A percentile compares a stretch with the other conserved stretches of the same genome.
phyloP scores from a whole-genome alignment of 139 green algal species.

The Chlorella sorokiniana region DNA sequence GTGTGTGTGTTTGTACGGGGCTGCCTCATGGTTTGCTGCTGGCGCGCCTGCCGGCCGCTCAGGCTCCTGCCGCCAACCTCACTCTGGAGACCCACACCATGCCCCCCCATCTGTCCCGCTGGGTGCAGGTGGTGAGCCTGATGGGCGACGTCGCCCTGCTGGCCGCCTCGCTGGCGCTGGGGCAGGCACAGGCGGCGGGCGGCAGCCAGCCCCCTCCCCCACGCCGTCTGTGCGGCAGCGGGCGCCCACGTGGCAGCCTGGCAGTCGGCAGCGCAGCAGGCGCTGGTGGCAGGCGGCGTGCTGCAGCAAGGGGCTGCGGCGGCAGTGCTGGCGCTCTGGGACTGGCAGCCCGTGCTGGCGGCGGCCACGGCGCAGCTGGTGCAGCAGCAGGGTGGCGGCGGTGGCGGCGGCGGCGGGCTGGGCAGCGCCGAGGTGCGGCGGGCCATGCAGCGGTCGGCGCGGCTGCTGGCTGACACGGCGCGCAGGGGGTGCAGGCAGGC shows the following conservation, averaged over 20 bases:
- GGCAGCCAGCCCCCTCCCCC: background rate
- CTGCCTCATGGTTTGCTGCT: no score
- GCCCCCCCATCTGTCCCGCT: background rate
- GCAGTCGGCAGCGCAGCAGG: background rate
- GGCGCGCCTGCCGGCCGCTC: background rate
- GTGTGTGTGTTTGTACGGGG: background rate
- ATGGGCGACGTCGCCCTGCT: slow-evolving; percentile 32
- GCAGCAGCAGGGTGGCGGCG: background rate
- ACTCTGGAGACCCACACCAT: background rate
- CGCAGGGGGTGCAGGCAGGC: background rate
- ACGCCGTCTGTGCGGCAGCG: background rate
- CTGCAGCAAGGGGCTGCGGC: background rate
- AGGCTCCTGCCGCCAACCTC: background rate
- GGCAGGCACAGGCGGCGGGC: background rate
- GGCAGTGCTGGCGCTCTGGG: slow-evolving; percentile 9
- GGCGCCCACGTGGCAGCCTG: slow-evolving; percentile 6
- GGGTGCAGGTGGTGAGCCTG: slow-evolving; percentile 29
- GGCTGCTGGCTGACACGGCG: slow-evolving; percentile 8
- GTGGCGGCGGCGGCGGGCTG: background rate
- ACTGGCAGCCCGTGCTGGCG: slow-evolving; percentile 18
- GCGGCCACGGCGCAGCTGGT: background rate
- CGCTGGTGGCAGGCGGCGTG: background rate
- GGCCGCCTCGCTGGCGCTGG: background rate
- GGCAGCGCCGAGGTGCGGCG: background rate
- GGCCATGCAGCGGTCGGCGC: slow-evolving; percentile 12